Evolutionary conservation across 75 land plant species (phyloP), one percentile per base, ranked within the genome.

Genomic region (Cupressus sempervirens): DNA sequence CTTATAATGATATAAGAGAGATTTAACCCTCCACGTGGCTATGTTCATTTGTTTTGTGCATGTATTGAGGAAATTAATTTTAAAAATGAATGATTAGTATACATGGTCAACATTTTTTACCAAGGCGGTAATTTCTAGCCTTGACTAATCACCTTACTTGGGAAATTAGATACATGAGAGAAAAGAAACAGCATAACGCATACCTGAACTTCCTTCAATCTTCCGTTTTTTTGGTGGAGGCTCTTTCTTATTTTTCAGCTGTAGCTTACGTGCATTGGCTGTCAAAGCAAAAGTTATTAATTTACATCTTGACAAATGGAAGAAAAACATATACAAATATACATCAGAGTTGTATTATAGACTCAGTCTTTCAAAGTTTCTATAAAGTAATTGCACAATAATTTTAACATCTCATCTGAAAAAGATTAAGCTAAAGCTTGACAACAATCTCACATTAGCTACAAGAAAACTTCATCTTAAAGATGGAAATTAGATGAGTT

Each of bases 121-220:
- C 26, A 79, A 43, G 26, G n/a, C 30, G 3, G 26, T 41, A 45
- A 79, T 41, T 79, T 3, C 4, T 45, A 41, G 3, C 50, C n/a
- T n/a, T 45, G 35, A 32, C 50, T 45, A 79, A 79, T 79, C 81
- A 79, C 29, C 43, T 79, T 36, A n/a, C 45, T 45, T 41, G 48
- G 79, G 34, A 85, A 82, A 85, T 48, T 3, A 46, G 29, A 41
- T 43, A 45, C 26, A 41, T 76, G 45, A 29, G 14, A 79, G 32
- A 70, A 79, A n/a, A 45, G 29, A 11, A 45, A 43, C 52, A 3
- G 13, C 23, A 79, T 62, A 30, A 58, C 13, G 40, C 13, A 86
- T 88, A 95, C 98, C 96, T 89, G 86, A 89, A 89, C 84, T 86
- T 85, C 92, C 32, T 76, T 91, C 92, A 79, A 90, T 83, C 89